phyloP scores from a whole-genome alignment of 352 stramenopile genomes.

The Pilasporangium apinafurcum region DNA sequence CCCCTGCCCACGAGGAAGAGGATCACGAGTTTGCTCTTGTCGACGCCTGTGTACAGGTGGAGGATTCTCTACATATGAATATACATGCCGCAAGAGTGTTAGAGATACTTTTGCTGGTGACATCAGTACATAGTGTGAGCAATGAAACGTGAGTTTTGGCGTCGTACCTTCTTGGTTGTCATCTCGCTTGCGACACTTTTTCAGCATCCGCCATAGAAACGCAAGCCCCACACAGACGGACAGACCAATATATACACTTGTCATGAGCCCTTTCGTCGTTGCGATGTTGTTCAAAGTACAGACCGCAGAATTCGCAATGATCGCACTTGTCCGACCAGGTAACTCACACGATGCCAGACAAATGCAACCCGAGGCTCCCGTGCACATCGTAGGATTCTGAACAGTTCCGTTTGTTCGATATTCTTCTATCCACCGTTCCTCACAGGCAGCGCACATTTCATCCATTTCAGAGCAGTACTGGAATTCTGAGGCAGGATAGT shows the following conservation, averaged over 20 bases:
- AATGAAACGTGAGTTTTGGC: too few relatives aligned
- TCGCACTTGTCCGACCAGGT: conserved; percentile 1
- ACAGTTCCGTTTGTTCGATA: neutral
- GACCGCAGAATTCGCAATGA: conserved; percentile 2
- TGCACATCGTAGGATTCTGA: neutral
- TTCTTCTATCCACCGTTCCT: conserved; percentile 1
- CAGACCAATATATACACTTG: conserved; percentile 1
- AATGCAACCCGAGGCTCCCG: conserved; percentile 5
- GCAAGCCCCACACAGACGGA: neutral
- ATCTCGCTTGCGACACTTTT: conserved; percentile 1
- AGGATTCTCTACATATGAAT: neutral
- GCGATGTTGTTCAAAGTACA: neutral
- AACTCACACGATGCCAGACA: conserved; percentile 10
- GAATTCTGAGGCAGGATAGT: conserved; percentile 8
- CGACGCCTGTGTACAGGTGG: neutral
- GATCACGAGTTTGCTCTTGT: conserved; percentile 1
- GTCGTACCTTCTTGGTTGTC: too few relatives aligned
- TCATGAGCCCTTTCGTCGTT: neutral
- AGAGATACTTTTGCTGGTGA: too few relatives aligned
- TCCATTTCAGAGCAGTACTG: conserved; percentile 10
- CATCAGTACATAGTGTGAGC: too few relatives aligned
- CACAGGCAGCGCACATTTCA: conserved; percentile 4
- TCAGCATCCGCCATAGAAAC: neutral
- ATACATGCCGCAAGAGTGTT: too few relatives aligned
- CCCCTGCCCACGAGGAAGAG: conserved; percentile 10